Evolutionary conservation across 805 yeast genomes (phyloP).

Genomic region (Zygoascus tannicola): DNA sequence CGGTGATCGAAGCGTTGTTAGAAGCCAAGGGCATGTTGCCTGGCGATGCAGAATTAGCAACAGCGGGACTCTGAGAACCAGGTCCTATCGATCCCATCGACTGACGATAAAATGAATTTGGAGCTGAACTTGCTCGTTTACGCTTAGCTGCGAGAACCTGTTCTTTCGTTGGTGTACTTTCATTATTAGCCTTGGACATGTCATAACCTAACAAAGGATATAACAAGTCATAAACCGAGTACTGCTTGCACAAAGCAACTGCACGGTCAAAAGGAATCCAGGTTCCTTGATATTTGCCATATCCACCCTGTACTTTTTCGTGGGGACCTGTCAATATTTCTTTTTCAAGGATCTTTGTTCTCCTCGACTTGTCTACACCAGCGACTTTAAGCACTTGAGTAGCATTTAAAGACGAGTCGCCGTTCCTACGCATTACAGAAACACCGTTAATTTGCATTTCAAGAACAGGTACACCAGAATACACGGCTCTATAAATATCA

Average conservation of each 20-base stretch:
- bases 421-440: slow-evolving; percentile 56
- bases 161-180: slow-evolving; percentile 41
- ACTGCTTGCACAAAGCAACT: slow-evolving; percentile 49
- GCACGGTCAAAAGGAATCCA: slow-evolving; percentile 62
- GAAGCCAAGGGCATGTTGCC: no score
- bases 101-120: neutral
- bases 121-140: slow-evolving; percentile 10
- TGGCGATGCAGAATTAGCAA: neutral
- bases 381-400: slow-evolving; percentile 64
- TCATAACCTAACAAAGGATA: slow-evolving; percentile 42
- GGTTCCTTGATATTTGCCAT: slow-evolving; percentile 68
- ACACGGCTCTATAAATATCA: slow-evolving; percentile 31
- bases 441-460: slow-evolving; percentile 55
- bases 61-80: neutral
- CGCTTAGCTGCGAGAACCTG: slow-evolving; percentile 36
- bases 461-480: slow-evolving; percentile 50
- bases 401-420: slow-evolving; percentile 61
- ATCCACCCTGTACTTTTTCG: slow-evolving; percentile 66
- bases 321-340: slow-evolving; percentile 56
- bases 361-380: slow-evolving; percentile 53
- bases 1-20: slow-evolving; percentile 4
- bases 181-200: slow-evolving; percentile 27
- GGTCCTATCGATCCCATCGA: neutral
- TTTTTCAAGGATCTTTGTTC: slow-evolving; percentile 54
- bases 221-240: slow-evolving; percentile 45